These are phyloP conservation scores for Umbilicus rupestris DNA, from an alignment of 164 flowering plant species.

Conservation along the genomic window DNA sequence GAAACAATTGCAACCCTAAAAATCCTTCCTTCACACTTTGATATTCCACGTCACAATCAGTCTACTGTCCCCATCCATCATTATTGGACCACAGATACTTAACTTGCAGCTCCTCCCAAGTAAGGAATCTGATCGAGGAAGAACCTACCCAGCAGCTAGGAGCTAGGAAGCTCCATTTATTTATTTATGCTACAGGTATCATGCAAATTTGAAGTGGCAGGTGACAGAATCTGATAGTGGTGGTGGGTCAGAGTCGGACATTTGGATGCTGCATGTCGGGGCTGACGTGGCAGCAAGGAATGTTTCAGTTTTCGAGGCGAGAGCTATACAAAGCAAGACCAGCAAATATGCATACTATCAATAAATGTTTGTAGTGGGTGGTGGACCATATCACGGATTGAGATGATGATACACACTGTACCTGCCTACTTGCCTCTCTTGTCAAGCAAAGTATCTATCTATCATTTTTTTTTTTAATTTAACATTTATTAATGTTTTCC, in stretches of 20 bases:
- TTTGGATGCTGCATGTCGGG: conserved; percentile 4
- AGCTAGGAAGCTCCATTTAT: too few relatives aligned
- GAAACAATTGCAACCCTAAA: too few relatives aligned
- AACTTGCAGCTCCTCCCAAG: not conserved
- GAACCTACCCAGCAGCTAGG: too few relatives aligned
- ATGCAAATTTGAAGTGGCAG: too few relatives aligned
- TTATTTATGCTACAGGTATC: too few relatives aligned
- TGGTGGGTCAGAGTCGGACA: too few relatives aligned
- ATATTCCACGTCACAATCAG: not conserved
- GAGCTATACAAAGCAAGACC: not conserved
- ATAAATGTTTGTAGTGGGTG: not conserved
- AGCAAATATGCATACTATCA: not conserved
- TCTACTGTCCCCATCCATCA: not conserved
- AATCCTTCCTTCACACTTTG: too few relatives aligned
- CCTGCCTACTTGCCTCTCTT: not conserved
- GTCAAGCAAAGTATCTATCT: not conserved
- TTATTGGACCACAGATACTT: not conserved
- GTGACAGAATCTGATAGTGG: too few relatives aligned
- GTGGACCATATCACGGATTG: not conserved
- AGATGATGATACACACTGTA: not conserved
- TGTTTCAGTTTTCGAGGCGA: conserved; percentile 6
- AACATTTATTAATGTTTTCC: too few relatives aligned
- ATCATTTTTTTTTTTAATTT: too few relatives aligned
- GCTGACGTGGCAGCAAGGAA: conserved; percentile 2
- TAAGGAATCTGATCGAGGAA: conserved; percentile 6